phyloP scores from a whole-genome alignment of 495 filamentous ascomycete genomes.

The Hypoxylon trugodes region DNA sequence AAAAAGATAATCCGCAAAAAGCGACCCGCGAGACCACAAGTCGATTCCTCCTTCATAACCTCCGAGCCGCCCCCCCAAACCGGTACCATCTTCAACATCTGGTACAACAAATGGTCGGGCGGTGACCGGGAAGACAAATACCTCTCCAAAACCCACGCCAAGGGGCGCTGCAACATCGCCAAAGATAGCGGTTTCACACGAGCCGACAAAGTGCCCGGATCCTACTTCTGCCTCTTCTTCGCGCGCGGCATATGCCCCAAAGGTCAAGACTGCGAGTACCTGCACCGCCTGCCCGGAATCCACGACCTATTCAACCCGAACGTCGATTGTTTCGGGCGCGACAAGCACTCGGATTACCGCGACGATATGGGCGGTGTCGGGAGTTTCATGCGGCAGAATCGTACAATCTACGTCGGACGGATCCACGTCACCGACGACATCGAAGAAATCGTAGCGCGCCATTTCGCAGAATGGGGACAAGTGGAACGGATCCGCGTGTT shows the following conservation, averaged over 20 bases:
- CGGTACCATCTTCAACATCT: conserved; percentile 92
- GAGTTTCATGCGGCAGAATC: conserved; percentile 86
- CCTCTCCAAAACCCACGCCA: conserved; percentile 73
- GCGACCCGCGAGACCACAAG: conserved; percentile 73
- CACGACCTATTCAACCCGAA: conserved; percentile 89
- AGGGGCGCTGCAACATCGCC: conserved; percentile 81
- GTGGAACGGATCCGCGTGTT: conserved; percentile 89
- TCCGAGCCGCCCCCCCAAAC: conserved; percentile 87
- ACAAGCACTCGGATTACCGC: conserved; percentile 86
- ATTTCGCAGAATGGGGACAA: conserved; percentile 94
- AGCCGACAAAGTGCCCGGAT: conserved; percentile 77
- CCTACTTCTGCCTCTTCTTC: conserved; percentile 94
- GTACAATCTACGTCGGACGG: conserved; percentile 90
- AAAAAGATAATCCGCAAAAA: conserved; percentile 75
- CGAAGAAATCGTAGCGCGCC: conserved; percentile 91
- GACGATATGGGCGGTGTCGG: conserved; percentile 98
- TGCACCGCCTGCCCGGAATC: conserved; percentile 84
- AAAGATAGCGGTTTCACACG: conserved; percentile 87
- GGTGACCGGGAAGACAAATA: conserved; percentile 95
- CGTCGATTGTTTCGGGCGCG: conserved; percentile 91
- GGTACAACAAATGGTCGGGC: conserved; percentile 95
- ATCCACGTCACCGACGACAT: conserved; percentile 98
- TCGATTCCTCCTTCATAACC: conserved; percentile 81
- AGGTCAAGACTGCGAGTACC: conserved; percentile 91
- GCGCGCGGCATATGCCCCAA: conserved; percentile 81